phyloP scores from a whole-genome alignment of 306 rosid species.

The Aeschynomene evenia region DNA sequence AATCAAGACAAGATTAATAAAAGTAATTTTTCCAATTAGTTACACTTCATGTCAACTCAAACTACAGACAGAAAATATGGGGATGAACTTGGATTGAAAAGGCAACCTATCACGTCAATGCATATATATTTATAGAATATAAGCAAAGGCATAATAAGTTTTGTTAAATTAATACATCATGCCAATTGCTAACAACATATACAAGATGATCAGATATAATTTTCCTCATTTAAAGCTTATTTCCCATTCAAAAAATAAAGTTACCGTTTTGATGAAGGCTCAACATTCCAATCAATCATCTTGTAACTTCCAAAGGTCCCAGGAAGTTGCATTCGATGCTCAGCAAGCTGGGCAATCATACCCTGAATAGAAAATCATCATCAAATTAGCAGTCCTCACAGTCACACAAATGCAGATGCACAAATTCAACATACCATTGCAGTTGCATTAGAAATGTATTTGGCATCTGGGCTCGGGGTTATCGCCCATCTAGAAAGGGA shows the following conservation, averaged over 20 bases:
- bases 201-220: neutral
- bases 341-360: slow-evolving; percentile 60
- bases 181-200: neutral
- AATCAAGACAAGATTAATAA: neutral
- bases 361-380: slow-evolving; percentile 45
- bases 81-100: neutral
- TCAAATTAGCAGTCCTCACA: slow-evolving; percentile 31
- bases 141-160: neutral
- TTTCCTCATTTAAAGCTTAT: slow-evolving; percentile 1
- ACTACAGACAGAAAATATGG: neutral
- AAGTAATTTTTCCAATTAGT: neutral
- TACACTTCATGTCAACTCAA: neutral
- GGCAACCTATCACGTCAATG: neutral
- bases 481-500: slow-evolving; percentile 66
- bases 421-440: slow-evolving; percentile 53
- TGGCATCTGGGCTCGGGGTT: slow-evolving; percentile 49
- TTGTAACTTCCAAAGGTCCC: slow-evolving; percentile 65
- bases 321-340: slow-evolving; percentile 69
- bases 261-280: slow-evolving; percentile 54
- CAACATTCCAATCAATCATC: slow-evolving; percentile 67
- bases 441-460: slow-evolving; percentile 60
- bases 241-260: neutral
- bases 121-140: neutral
- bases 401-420: slow-evolving; percentile 37
- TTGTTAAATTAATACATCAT: neutral